Conservation (phyloP, 306 rosid genomes). For the Carpinus viminea region DNA sequence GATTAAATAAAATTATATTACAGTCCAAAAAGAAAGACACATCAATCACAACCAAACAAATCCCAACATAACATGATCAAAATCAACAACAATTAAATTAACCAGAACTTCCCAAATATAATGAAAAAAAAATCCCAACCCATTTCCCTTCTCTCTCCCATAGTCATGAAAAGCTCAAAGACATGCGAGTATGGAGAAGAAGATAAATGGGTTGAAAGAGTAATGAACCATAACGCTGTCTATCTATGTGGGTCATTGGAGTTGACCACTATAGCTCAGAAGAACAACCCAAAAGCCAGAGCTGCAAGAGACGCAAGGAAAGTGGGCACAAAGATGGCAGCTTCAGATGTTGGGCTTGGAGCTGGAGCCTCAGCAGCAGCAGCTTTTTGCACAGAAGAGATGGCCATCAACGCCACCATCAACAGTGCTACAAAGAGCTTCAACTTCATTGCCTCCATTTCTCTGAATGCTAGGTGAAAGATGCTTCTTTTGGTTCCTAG, state of each 20-base stretch:
- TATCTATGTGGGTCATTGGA: slow-evolving; percentile 4
- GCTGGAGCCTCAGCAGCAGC: slow-evolving; percentile 47
- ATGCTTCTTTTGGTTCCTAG: neutral
- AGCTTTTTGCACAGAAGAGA: slow-evolving; percentile 31
- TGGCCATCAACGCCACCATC: slow-evolving; percentile 37
- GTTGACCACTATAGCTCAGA: slow-evolving; percentile 20
- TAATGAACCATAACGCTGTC: slow-evolving; percentile 6
- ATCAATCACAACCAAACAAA: slow-evolving; percentile 27
- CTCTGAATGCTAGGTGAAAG: neutral
- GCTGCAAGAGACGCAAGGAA: slow-evolving; percentile 41
- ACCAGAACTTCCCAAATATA: slow-evolving; percentile 13
- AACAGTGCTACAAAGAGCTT: slow-evolving; percentile 31
- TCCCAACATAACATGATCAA: slow-evolving; percentile 3
- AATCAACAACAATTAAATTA: slow-evolving; percentile 15
- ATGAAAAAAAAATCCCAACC: slow-evolving; percentile 5
- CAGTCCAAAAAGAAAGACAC: slow-evolving; percentile 11
- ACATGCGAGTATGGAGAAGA: slow-evolving; percentile 9
- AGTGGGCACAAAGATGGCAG: slow-evolving; percentile 37
- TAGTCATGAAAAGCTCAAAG: slow-evolving; percentile 1
- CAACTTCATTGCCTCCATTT: slow-evolving; percentile 48
- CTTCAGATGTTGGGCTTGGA: slow-evolving; percentile 49
- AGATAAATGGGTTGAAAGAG: neutral
- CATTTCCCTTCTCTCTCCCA: slow-evolving; percentile 5
- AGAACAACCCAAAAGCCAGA: slow-evolving; percentile 40
- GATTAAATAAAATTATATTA: slow-evolving; percentile 14